phyloP scores from a whole-genome alignment of 2,329 filamentous ascomycete species.

The Calonectria pteridis region DNA sequence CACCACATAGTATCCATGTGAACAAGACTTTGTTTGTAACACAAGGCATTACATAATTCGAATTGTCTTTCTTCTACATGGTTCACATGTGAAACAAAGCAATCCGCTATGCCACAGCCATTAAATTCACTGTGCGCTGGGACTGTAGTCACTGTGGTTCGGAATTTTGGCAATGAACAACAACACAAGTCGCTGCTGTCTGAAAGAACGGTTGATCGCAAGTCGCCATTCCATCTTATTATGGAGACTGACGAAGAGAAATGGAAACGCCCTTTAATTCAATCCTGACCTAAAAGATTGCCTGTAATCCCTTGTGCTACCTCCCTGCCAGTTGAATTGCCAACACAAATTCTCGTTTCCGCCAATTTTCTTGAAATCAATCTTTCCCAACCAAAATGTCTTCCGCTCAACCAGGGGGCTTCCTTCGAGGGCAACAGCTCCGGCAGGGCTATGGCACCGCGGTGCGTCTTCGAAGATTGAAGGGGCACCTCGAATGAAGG shows the following conservation, averaged over 20 bases:
- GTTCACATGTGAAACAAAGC: not conserved
- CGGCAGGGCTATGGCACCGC: not conserved
- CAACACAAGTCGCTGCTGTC: accelerated
- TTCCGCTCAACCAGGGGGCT: not conserved
- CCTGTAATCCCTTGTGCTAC: not conserved
- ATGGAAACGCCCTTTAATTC: accelerated
- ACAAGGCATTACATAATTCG: not conserved
- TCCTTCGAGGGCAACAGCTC: not conserved
- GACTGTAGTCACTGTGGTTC: no score
- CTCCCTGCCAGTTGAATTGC: accelerated
- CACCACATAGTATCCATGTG: not conserved
- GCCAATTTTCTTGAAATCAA: not conserved
- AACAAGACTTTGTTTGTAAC: not conserved
- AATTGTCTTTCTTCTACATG: not conserved
- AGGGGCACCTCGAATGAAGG: not conserved
- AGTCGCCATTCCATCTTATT: not conserved
- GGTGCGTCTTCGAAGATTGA: not conserved
- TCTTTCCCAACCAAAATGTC: not conserved
- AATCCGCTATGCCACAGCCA: not conserved
- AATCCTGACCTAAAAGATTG: not conserved
- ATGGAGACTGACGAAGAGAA: not conserved
- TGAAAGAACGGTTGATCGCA: not conserved
- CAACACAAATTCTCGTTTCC: not conserved
- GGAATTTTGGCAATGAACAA: not conserved
- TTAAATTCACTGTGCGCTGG: no score